Evolutionary conservation across 768 basidiomycete species (phyloP).

Genomic region (Suillus discolor): DNA sequence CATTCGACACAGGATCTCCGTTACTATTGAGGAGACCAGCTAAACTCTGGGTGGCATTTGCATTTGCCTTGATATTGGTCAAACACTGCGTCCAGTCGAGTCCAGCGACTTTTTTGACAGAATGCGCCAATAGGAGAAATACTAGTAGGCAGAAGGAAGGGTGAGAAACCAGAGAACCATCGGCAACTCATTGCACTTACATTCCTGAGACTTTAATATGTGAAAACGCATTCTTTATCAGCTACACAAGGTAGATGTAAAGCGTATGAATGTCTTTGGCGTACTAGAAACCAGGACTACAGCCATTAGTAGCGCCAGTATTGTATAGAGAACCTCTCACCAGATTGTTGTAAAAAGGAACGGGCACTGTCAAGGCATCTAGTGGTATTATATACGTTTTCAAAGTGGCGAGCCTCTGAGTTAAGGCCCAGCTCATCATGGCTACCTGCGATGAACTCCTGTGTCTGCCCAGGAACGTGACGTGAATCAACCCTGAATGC

Average conservation of each 20-base stretch:
- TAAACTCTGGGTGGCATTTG: not conserved
- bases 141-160: not conserved
- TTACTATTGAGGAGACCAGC: constrained; percentile 9
- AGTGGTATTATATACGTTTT: not conserved
- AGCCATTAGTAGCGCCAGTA: not conserved
- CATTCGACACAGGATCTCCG: constrained; percentile 1
- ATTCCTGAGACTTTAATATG: not conserved
- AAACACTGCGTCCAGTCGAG: constrained; percentile 20
- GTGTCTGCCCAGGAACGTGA: not conserved
- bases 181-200: not conserved
- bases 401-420: not conserved
- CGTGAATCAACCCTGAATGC: not conserved
- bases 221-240: not conserved
- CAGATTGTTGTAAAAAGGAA: not conserved
- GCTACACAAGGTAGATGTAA: not conserved
- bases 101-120: not conserved
- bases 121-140: not conserved
- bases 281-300: not conserved
- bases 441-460: not conserved
- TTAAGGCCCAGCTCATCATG: not conserved
- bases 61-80: constrained; percentile 10
- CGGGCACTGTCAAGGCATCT: not conserved
- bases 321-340: not conserved
- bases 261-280: not conserved
- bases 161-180: not conserved